Evolutionary conservation across 1,284 basidiomycete species (phyloP).

Genomic region (Naganishia cerealis): DNA sequence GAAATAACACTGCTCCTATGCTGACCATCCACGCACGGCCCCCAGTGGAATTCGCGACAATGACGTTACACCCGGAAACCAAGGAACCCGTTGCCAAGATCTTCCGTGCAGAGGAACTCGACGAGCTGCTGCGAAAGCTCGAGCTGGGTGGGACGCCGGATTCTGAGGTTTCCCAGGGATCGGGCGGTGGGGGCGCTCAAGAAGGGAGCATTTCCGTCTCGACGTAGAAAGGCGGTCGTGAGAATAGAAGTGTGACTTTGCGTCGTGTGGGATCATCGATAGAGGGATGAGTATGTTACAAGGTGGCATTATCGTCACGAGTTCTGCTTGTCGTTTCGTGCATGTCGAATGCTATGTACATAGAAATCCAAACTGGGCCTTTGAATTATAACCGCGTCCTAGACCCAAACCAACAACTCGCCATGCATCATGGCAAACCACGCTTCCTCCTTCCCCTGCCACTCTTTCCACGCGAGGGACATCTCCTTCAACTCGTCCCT

Average conservation of each 20-base stretch:
- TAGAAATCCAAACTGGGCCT: not conserved
- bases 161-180: conserved; percentile 57
- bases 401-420: conserved; percentile 25
- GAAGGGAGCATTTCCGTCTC: conserved; percentile 50
- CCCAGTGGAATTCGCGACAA: conserved; percentile 90
- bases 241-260: too few relatives aligned
- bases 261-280: too few relatives aligned
- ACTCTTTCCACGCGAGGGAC: conserved; percentile 11
- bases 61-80: conserved; percentile 75
- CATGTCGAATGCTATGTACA: not conserved
- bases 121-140: conserved; percentile 76
- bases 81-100: conserved; percentile 88
- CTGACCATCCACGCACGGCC: not conserved
- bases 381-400: not conserved
- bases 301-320: not conserved
- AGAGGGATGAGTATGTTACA: too few relatives aligned
- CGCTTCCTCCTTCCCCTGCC: conserved; percentile 20
- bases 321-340: not conserved
- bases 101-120: conserved; percentile 86
- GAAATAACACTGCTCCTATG: too few relatives aligned
- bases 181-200: conserved; percentile 52
- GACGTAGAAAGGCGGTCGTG: conserved; percentile 39
- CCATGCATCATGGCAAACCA: conserved; percentile 32
- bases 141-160: conserved; percentile 84
- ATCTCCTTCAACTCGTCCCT: conserved; percentile 16